Percentiles rank a stretch among this genome's conserved stretches.
Conservation (phyloP, 257 asterid genomes). For the Capsicum chinense region DNA sequence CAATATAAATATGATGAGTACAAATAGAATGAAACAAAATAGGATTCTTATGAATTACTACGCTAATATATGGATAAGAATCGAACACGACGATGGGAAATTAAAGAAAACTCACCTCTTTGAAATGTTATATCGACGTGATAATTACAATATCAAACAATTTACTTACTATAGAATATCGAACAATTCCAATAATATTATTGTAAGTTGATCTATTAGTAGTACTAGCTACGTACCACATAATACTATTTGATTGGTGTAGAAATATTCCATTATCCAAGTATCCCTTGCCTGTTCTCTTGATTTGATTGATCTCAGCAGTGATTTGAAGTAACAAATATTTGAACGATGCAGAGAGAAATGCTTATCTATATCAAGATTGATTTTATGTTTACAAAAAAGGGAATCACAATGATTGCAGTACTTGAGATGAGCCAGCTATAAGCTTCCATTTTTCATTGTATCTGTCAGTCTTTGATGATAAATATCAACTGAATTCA, state of each 20-base stretch:
- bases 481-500: conserved; percentile 16
- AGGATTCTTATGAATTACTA: not conserved
- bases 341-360: not conserved
- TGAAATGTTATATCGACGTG: not conserved
- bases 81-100: not conserved
- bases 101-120: not conserved
- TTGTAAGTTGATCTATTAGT: too few species aligned
- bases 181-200: not conserved
- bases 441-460: conserved; percentile 12
- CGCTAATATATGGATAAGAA: not conserved
- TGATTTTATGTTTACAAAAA: not conserved
- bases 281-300: not conserved
- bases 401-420: conserved; percentile 12
- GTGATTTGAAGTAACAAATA: too few species aligned
- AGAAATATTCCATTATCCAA: not conserved
- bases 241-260: not conserved
- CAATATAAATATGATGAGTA: not conserved
- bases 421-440: not conserved
- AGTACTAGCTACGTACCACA: not conserved
- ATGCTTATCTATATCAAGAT: not conserved
- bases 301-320: conserved; percentile 11
- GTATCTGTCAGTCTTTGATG: conserved; percentile 1
- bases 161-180: not conserved
- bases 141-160: not conserved
- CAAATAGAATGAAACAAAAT: not conserved